Base-by-base conservation (phyloP, 1,284 basidiomycete genomes). In the Abortiporus biennis region DNA sequence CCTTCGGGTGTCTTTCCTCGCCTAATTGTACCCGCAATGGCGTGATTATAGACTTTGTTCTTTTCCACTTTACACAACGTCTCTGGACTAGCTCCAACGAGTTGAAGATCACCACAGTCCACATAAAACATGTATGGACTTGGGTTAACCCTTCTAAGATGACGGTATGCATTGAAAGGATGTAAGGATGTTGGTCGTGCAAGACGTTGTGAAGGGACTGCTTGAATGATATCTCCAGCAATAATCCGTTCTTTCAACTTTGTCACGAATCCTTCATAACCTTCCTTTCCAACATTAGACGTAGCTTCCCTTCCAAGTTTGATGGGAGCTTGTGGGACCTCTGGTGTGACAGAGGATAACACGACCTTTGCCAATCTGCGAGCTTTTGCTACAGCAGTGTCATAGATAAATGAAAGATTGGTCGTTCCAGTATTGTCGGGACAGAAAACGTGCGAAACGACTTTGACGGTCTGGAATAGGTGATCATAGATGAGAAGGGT, bases 111-210 rank as follows among this genome's bases (percentile, higher is more conserved):
- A 6, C 91, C 90, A 54, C 92, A 94, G 56, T 99, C 91, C 50
- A 99, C 65, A 63, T 95, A 99, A 67, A 96, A 99, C 95, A 97
- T 99, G 67, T 99, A 99, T 4, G 96, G 96, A 43, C 90, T 94
- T 1, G 96, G 96, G 59, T 99, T 99, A 48, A 98, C 78, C 54
- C 94, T 85, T 38, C 96, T 81, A 35, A 99, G 72, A 46, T 92
- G 88, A 19, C 96, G 77, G 63, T 94, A 97, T 11, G 87, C 92
- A 68, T 99, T 99, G 74, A 99, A 99, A 0, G 96, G 94, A 63
- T 99, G 93, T 22, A 99, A 69, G 16, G 76, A 64, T 0, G 96
- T 99, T 41, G 85, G 85, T 30, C 92, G 78, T 13, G 85, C 71
- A 29, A 99, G 71, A 13, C 95, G 76, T 61, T 99, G 96, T 13